Base-by-base conservation (phyloP, 495 filamentous ascomycete species). In the Rhypophila decipiens region DNA sequence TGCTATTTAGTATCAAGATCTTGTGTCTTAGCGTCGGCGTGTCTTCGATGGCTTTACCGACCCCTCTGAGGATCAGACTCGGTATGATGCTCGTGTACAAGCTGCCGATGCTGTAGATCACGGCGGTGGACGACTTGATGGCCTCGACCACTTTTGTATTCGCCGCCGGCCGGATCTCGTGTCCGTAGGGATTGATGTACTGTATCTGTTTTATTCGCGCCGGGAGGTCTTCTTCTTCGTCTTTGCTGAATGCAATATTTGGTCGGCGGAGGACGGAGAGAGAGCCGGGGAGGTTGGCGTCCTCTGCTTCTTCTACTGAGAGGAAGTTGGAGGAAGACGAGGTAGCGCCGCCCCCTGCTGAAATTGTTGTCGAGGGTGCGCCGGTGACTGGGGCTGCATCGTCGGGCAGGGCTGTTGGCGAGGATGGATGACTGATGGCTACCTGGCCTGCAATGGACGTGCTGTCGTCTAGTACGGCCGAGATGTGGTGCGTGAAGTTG, bases 101-200 rank as follows among this genome's bases (percentile, higher is more conserved):
- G 37, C 81, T 87, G 35, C 93, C 91, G 50, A 97, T 95, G 58
- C 85, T 88, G 68, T 95, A 96, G 46, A 96, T 77, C 15, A 96
- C 74, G 10, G 80, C 79, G 24, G 79, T 72, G 0, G 86, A 77
- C 24, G 64, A 61, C 12, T 70, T 60, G 0, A 96, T 59, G 21
- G 85, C 79, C 8, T 76, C 72, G 2, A 95, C 52, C 0, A 91
- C 88, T 20, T 86, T 82, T 0, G 87, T 84, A 58, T 95, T 96
- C 1, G 87, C 84, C 0, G 78, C 67, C 0, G 87, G 86, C 20
- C 82, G 76, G 60, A 97, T 96, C 65, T 96, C 90, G 56, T 79
- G 77, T 21, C 91, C 91, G 68, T 96, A 97, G 1, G 89, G 89
- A 64, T 95, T 96, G 67, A 97, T 96, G 69, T 96, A 97, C 88